These are phyloP conservation scores for Eimeria tenella DNA, from an alignment of 169 alveolate genomes.

Conservation along the genomic window DNA sequence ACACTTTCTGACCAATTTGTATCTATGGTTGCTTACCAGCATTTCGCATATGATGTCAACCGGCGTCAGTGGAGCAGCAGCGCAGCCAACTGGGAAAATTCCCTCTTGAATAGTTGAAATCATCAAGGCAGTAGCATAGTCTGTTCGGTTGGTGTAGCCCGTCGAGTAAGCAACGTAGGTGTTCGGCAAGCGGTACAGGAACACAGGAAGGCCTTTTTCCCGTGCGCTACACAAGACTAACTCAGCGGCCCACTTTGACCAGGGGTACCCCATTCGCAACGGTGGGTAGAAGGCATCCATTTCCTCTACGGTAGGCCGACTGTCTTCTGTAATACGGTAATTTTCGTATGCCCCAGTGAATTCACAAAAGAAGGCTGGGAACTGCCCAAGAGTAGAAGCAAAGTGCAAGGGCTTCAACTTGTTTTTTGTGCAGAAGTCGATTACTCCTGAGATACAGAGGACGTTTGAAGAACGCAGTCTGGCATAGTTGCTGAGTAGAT, in stretches of 20 bases:
- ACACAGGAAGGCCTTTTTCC: slow-evolving; percentile 83
- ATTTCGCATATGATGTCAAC: slow-evolving; percentile 84
- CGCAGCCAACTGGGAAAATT: slow-evolving; percentile 84
- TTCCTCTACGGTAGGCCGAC: slow-evolving; percentile 81
- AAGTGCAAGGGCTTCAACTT: slow-evolving; percentile 82
- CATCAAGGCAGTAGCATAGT: slow-evolving; percentile 85
- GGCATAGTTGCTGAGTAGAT: slow-evolving; percentile 83
- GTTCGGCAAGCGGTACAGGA: slow-evolving; percentile 85
- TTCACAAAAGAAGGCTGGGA: slow-evolving; percentile 85
- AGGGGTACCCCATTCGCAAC: slow-evolving; percentile 85
- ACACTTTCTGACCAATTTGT: not conserved
- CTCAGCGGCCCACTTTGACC: slow-evolving; percentile 88
- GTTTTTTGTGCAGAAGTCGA: slow-evolving; percentile 81
- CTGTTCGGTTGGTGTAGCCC: slow-evolving; percentile 85
- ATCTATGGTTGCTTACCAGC: slow-evolving; percentile 70
- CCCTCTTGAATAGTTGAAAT: slow-evolving; percentile 84
- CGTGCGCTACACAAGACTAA: slow-evolving; percentile 81
- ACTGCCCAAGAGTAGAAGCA: slow-evolving; percentile 86
- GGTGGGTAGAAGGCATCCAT: slow-evolving; percentile 85
- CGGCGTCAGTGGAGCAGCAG: slow-evolving; percentile 87
- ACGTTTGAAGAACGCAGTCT: slow-evolving; percentile 84
- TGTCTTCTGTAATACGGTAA: slow-evolving; percentile 79
- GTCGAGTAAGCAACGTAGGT: slow-evolving; percentile 85
- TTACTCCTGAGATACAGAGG: slow-evolving; percentile 79
- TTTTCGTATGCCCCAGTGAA: slow-evolving; percentile 81